phyloP scores from a whole-genome alignment of 2,329 filamentous ascomycete genomes.

The Fusarium dimerum region DNA sequence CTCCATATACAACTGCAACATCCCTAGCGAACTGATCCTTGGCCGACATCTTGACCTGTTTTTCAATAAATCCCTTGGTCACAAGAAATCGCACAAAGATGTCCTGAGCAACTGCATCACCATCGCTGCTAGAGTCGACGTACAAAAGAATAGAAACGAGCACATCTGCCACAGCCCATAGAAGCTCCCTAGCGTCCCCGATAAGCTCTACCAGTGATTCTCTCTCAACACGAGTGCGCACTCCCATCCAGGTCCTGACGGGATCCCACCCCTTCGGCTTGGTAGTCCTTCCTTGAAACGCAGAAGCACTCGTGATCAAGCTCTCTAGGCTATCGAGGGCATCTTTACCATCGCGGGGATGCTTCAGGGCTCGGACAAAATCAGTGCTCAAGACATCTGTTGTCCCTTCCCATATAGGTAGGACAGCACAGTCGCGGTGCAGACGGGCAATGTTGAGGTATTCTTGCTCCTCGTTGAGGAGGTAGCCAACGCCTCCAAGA shows the following conservation, averaged over 20 bases:
- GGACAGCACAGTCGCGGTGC: constrained; percentile 64
- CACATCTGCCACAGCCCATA: constrained; percentile 46
- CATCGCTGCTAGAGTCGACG: constrained; percentile 41
- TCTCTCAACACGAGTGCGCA: constrained; percentile 40
- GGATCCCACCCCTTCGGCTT: constrained; percentile 33
- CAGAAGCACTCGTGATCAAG: constrained; percentile 34
- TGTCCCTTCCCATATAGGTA: constrained; percentile 72
- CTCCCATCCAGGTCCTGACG: constrained; percentile 39
- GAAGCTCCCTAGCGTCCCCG: constrained; percentile 45
- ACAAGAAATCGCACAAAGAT: constrained; percentile 44
- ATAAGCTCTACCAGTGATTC: constrained; percentile 42
- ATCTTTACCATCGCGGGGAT: constrained; percentile 39
- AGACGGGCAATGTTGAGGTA: constrained; percentile 67
- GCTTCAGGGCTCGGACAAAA: constrained; percentile 49
- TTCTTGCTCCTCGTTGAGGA: constrained; percentile 63
- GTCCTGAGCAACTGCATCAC: constrained; percentile 37
- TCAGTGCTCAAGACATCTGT: constrained; percentile 67
- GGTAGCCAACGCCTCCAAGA: constrained; percentile 67
- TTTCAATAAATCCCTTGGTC: constrained; percentile 21
- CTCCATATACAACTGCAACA: constrained; percentile 39
- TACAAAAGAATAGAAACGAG: constrained; percentile 45
- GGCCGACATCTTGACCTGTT: constrained; percentile 16
- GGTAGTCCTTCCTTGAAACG: constrained; percentile 24
- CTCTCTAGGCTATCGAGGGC: constrained; percentile 45
- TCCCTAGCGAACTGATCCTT: constrained; percentile 35